Evolutionary conservation across 139 green algal species (phyloP), one percentile per base, ranked within the genome.

Genomic region (Chlorella sp.): DNA sequence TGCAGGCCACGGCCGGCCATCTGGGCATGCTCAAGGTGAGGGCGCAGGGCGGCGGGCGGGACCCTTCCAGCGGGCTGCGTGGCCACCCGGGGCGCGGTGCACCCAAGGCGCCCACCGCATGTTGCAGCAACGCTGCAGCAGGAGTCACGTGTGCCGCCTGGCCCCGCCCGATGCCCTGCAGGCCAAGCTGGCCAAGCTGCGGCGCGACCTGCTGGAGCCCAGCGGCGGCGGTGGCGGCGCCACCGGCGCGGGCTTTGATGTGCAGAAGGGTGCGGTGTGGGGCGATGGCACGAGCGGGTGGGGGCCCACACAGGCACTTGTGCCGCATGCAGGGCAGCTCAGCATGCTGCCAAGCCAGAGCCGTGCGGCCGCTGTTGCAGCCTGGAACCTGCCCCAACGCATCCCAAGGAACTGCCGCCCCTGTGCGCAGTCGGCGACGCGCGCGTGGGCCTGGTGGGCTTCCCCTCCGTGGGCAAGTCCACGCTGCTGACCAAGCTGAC

Each of bases 401-500:
- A n/a, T n/a, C n/a, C n/a, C n/a, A n/a, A n/a, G n/a, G n/a, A n/a
- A n/a, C 26, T 30, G 17, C 22, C 1, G 0, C 34, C 28, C 1
- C 34, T 32, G 20, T 69, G 3, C 43, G 77, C 77, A 87, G 97
- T 98, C 24, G 97, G 97, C 22, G 97, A 99, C 80, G 97, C 96
- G 17, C 90, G 97, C 9, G 94, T 99, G 32, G 97, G 97, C 20
- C 94, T 99, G 72, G 88, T 91, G 26, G 95, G 97, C 43, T 99
- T 99, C 86, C 97, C 97, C 2, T 99, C 97, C 2, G 97, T 99
- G 9, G 97, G 97, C 58, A 99, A 99, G 88, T 98, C 95, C 9
- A 99, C 97, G 28, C 92, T 99, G 88, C 89, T 99, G 26, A 99
- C 93, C 67, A 99, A 99, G 91, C 90, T 99, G 30, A 99, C 97